Percentiles rank a stretch among this genome's conserved stretches.
phyloP scores from a whole-genome alignment of 805 yeast species.

The Wickerhamia fluorescens region DNA sequence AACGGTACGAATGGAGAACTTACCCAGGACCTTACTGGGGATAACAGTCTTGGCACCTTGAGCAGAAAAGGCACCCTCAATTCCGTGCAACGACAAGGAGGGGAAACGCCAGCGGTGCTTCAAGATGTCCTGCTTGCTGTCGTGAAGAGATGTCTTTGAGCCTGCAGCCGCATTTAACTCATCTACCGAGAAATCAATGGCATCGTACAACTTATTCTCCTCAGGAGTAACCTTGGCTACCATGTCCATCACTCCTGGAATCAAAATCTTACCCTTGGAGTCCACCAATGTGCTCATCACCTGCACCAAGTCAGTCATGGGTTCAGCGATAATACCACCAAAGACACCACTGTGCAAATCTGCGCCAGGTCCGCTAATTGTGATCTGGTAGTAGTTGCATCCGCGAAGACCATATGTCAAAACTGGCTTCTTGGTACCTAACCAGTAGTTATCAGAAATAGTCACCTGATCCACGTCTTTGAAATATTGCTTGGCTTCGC shows the following conservation, averaged over 20 bases:
- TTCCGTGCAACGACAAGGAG: constrained; percentile 90
- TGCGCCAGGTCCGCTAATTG: constrained; percentile 86
- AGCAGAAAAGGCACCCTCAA: constrained; percentile 94
- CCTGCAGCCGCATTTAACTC: constrained; percentile 89
- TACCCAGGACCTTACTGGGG: constrained; percentile 90
- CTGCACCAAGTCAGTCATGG: constrained; percentile 86
- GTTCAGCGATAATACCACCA: constrained; percentile 97
- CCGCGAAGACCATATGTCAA: constrained; percentile 98
- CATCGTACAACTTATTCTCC: constrained; percentile 75
- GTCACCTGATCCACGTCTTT: constrained; percentile 89
- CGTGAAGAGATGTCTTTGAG: constrained; percentile 72
- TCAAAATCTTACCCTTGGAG: constrained; percentile 70
- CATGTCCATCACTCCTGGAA: constrained; percentile 89
- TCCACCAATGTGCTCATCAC: constrained; percentile 74
- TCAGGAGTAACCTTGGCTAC: constrained; percentile 85
- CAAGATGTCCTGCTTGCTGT: constrained; percentile 74
- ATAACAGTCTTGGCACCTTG: constrained; percentile 98
- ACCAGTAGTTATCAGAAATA: constrained; percentile 97
- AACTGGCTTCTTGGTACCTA: constrained; percentile 95
- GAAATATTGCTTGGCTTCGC: constrained; percentile 76
- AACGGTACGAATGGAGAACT: constrained; percentile 94
- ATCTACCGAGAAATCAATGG: constrained; percentile 74
- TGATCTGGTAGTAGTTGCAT: constrained; percentile 82
- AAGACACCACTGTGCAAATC: constrained; percentile 96
- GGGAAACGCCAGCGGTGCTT: constrained; percentile 99